These are phyloP conservation scores for Ascochyta viciae-villosae DNA, from an alignment of 2,329 filamentous ascomycete species.

Conservation along the genomic window DNA sequence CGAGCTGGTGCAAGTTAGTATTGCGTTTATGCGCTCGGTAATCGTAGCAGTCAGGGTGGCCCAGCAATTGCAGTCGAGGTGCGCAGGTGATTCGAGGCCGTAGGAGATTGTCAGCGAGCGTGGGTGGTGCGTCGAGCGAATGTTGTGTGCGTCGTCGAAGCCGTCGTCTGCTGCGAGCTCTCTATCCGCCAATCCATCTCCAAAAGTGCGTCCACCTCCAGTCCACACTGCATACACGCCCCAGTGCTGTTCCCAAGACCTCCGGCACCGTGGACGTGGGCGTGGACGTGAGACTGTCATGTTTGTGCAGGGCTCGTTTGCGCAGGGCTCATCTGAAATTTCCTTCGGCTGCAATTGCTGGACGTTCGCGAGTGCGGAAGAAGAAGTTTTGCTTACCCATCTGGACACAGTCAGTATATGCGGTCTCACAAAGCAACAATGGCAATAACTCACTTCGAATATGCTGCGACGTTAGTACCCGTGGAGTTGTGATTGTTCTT, in stretches of 20 bases:
- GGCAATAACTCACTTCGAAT: constrained; percentile 58
- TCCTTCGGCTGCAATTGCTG: constrained; percentile 46
- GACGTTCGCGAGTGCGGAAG: constrained; percentile 28
- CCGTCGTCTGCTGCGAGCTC: not conserved
- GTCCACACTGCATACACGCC: not conserved
- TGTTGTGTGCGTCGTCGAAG: not conserved
- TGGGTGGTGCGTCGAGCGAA: not conserved
- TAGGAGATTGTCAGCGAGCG: not conserved
- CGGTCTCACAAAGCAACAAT: constrained; percentile 7
- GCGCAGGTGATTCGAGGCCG: not conserved
- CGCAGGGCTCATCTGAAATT: constrained; percentile 29
- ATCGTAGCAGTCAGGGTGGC: constrained; percentile 3
- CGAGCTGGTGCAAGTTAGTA: constrained; percentile 72
- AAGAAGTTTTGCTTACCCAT: constrained; percentile 65
- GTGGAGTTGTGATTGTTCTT: constrained; percentile 43
- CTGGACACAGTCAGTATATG: constrained; percentile 52
- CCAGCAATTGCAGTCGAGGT: constrained; percentile 42
- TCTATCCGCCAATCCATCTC: not conserved
- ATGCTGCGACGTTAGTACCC: constrained; percentile 56
- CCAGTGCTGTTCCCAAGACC: not conserved
- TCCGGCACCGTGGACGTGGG: not conserved
- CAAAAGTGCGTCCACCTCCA: not conserved
- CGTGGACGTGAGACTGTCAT: constrained; percentile 4
- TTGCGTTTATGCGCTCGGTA: constrained; percentile 11
- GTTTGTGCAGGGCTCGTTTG: constrained; percentile 15